Conservation (phyloP, 148 eudicot genomes). For the Polygonum aviculare region DNA sequence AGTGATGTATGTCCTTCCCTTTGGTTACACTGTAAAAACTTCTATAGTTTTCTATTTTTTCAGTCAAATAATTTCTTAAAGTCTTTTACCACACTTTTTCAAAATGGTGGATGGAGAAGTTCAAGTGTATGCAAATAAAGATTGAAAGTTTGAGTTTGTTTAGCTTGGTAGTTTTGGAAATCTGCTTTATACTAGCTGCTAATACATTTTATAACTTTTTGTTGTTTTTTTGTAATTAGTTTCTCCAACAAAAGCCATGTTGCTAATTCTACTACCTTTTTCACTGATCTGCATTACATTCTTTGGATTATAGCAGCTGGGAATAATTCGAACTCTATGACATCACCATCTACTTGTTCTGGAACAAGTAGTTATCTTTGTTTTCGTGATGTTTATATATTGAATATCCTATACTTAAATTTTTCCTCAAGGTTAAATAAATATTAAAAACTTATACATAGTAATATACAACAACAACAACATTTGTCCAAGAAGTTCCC, state of each 20-base stretch:
- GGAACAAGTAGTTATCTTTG: conserved; percentile 59
- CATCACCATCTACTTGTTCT: conserved; percentile 86
- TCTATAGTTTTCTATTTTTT: background rate
- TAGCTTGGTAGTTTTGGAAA: background rate
- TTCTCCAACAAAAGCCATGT: conserved; percentile 65
- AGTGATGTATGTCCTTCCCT: conserved; percentile 50
- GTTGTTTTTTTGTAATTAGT: background rate
- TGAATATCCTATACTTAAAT: too few species aligned
- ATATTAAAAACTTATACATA: too few species aligned
- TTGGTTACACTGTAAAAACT: background rate
- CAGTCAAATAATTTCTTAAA: background rate
- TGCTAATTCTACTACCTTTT: conserved; percentile 96
- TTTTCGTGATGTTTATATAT: background rate
- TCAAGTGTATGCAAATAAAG: conserved; percentile 81
- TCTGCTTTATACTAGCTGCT: background rate
- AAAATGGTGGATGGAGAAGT: conserved; percentile 99
- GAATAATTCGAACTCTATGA: conserved; percentile 83
- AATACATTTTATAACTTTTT: conserved; percentile 10
- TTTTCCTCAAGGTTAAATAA: too few species aligned
- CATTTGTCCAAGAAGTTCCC: too few species aligned
- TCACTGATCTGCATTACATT: conserved; percentile 97
- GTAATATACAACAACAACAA: too few species aligned
- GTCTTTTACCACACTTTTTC: conserved; percentile 64
- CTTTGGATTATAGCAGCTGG: conserved; percentile 97
- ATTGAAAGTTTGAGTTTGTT: conserved; percentile 43